These are phyloP conservation scores for Iris pallida DNA, from an alignment of 116 monocot species.

Conservation along the genomic window DNA sequence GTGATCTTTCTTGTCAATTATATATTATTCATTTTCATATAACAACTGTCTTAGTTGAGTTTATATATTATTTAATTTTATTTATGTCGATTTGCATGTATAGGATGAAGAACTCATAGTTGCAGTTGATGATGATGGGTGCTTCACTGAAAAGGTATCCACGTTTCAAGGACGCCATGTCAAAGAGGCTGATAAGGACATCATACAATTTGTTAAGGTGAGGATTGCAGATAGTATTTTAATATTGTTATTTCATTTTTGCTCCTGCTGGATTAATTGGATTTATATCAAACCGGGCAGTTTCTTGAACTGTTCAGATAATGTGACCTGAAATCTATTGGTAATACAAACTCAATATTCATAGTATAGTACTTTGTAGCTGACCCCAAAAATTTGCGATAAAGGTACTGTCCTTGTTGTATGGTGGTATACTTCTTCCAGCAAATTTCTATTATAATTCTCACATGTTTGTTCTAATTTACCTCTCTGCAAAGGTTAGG, in stretches of 20 bases:
- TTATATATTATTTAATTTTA: background rate
- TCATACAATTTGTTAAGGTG: slow-evolving; percentile 76
- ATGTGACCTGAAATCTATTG: too few relatives aligned
- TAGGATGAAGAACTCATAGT: slow-evolving; percentile 79
- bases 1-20: background rate
- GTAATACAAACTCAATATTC: too few relatives aligned
- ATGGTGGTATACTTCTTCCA: too few relatives aligned
- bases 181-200: slow-evolving; percentile 96
- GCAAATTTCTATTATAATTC: too few relatives aligned
- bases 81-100: slow-evolving; percentile 4
- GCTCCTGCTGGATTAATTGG: too few relatives aligned
- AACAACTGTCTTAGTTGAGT: background rate
- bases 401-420: too few relatives aligned
- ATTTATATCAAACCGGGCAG: too few relatives aligned
- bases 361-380: too few relatives aligned
- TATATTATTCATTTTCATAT: background rate
- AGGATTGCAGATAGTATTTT: slow-evolving; percentile 10
- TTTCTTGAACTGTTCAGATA: too few relatives aligned
- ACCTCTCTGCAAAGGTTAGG: too few relatives aligned
- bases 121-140: slow-evolving; percentile 90
- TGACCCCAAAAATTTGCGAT: too few relatives aligned
- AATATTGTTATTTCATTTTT: background rate
- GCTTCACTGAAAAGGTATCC: slow-evolving; percentile 67
- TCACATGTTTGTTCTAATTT: too few relatives aligned
- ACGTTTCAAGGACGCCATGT: slow-evolving; percentile 73